Evolutionary conservation across 768 basidiomycete genomes (phyloP).

Genomic region (Lentinula guzmanii): DNA sequence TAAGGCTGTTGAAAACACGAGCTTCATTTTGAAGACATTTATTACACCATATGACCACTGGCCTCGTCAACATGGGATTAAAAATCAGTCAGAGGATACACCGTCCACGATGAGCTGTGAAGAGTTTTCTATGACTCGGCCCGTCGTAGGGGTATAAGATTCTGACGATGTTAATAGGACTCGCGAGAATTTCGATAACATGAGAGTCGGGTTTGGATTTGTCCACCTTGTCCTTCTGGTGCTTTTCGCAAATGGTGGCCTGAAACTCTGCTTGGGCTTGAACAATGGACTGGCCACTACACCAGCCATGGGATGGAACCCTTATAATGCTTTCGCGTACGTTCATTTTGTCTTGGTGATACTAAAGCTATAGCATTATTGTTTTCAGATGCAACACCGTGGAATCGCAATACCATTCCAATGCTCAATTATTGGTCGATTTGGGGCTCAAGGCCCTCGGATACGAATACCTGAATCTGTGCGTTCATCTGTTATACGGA

Average conservation of each 20-base stretch:
- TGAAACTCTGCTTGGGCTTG: not conserved
- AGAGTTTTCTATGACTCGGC: not conserved
- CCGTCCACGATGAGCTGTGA: not conserved
- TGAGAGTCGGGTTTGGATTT: not conserved
- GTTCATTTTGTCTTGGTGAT: constrained; percentile 7
- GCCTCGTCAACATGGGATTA: not conserved
- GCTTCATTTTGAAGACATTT: too few relatives aligned
- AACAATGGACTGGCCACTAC: constrained; percentile 35
- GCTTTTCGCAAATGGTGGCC: not conserved
- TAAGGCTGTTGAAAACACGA: too few relatives aligned
- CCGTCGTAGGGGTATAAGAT: not conserved
- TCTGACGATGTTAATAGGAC: not conserved
- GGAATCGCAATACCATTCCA: constrained; percentile 32
- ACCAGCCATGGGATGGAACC: constrained; percentile 45
- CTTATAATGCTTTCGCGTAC: constrained; percentile 41
- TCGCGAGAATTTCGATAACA: not conserved
- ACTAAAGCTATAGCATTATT: not conserved
- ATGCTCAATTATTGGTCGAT: constrained; percentile 32
- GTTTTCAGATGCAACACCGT: constrained; percentile 31
- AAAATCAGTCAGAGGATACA: not conserved
- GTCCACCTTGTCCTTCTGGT: not conserved
- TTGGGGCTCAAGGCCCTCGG: constrained; percentile 31
- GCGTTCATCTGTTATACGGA: not conserved
- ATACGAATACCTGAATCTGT: constrained; percentile 38
- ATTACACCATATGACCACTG: not conserved